Evolutionary conservation across 163 green algal genomes (phyloP), one percentile per base, ranked within the genome.

Genomic region (Picocystis sp.): DNA sequence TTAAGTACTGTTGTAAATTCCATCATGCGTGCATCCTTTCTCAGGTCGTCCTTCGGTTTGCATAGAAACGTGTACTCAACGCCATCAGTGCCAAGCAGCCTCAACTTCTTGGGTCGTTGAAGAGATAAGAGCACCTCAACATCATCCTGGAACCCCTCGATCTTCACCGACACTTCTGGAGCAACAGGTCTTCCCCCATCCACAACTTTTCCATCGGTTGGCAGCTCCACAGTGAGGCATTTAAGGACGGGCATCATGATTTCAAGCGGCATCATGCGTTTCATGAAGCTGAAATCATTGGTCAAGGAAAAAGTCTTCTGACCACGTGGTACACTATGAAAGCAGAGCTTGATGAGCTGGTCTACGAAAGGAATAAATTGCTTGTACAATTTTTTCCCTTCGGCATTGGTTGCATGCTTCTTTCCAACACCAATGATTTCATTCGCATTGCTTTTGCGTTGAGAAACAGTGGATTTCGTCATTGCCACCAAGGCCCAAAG

Each of bases 11-110:
- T 60, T 11, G 71, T 75, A 43, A 92, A 80, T 69, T 97, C 89
- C 89, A 97, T 97, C 70, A 97, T 85, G 23, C 88, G 74, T 57
- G 54, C 48, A 70, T 97, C 88, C 70, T 96, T 96, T 54, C 84
- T 75, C 51, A 94, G 74, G 71, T 94, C 84, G 56, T 94, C 84
- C 65, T 92, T 87, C n/a, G 84, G 84, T 69, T 94, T 94, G 51
- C 79, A 81, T 34, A 93, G 67, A 69, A 92, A 92, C 43, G 63
- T 58, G 67, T 93, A 92, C n/a, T 72, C 50, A 14, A 19, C 14
- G 19, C 83, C 84, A 54, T 94, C 81, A 34, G 63, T 81, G 61
- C 82, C 83, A 1, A 84, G 42, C 11, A 93, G 63, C 10, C 64
- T 73, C 3, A 95, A 62, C 68, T 90, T 91, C 61, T 97, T 97